These are phyloP conservation scores for Dunaliella primolecta DNA, from an alignment of 139 green algal genomes.

Conservation along the genomic window DNA sequence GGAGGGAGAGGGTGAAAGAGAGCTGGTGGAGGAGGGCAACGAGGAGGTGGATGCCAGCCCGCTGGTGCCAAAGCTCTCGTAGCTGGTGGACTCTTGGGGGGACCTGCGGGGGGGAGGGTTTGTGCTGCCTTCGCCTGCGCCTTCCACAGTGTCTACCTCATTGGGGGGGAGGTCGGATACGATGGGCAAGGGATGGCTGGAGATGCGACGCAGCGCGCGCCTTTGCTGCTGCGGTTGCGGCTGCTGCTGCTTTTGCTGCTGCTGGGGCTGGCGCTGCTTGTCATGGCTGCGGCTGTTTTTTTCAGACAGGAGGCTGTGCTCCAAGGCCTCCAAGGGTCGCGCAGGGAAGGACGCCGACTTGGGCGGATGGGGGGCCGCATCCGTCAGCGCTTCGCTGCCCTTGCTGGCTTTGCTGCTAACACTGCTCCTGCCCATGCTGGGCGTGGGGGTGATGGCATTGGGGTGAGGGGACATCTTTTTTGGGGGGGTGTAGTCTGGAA, in stretches of 20 bases:
- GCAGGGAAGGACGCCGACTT: not conserved
- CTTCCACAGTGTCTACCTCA: not conserved
- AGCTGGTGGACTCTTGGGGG: too few relatives aligned
- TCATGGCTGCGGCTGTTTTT: too few relatives aligned
- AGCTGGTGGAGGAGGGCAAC: not conserved
- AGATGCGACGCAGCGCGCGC: not conserved
- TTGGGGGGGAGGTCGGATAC: not conserved
- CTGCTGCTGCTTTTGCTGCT: not conserved
- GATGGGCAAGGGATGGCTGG: not conserved
- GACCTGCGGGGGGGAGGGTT: not conserved
- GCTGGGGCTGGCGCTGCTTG: not conserved
- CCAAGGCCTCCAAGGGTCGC: too few relatives aligned
- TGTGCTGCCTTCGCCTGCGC: not conserved
- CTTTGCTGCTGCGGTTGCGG: not conserved
- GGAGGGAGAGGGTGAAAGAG: not conserved
- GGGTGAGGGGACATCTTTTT: not conserved
- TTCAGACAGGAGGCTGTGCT: too few relatives aligned
- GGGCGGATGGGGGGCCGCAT: not conserved
- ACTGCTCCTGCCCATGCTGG: conserved; percentile 8
- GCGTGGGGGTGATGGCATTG: conserved; percentile 3
- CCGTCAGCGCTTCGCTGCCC: not conserved
- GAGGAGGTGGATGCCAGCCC: too few relatives aligned
- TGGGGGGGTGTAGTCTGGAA: not conserved
- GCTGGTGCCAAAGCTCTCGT: too few relatives aligned
- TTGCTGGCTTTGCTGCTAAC: not conserved